Evolutionary conservation across 768 basidiomycete species (phyloP), one percentile per base, ranked within the genome.

Genomic region (Paxillus involutus): DNA sequence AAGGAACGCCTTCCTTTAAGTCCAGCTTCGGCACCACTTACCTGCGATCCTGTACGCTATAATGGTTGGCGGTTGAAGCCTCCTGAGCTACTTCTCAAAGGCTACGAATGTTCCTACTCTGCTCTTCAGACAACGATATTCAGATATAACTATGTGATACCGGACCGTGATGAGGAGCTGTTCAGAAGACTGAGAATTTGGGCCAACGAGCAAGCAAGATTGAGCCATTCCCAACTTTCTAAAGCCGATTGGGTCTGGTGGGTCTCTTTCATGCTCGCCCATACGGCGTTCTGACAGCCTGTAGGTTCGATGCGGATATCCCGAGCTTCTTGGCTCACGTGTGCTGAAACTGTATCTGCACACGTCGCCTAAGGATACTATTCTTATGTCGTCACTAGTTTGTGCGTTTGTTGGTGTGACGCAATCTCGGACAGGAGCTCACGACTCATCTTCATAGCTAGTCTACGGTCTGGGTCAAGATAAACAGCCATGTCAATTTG

Each of bases 141-240:
- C 55, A 62, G 66, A 9, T 69, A 69, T 46, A 62, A 60, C 13
- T 67, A 64, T 33, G 42, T 46, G n/a, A 37, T 67, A 2, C 58
- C 65, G 13, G 50, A 30, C 29, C 29, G 29, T 30, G 29, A 60
- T 16, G 48, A 62, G 17, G 3, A 12, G 2, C 17, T 57, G 50
- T 29, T 6, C 32, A 1, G 17, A 2, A 1, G 8, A 3, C 29
- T 62, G 6, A 30, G 59, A 6, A 1, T 0, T 1, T 69, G 67
- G 61, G 55, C 45, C 1, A 11, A 7, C 3, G 16, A 24, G 2
- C 63, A 61, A 2, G 65, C 52, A 3, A 48, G 5, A 4, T 16
- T 30, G 2, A 26, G 42, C 24, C 63, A 59, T 6, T 0, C 0
- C 3, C 0, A 13, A 3, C 12, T 68, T 12, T 5, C 42, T 0